phyloP scores from a whole-genome alignment of 108 stramenopile species.

The Phaeodactylum tricornutum region DNA sequence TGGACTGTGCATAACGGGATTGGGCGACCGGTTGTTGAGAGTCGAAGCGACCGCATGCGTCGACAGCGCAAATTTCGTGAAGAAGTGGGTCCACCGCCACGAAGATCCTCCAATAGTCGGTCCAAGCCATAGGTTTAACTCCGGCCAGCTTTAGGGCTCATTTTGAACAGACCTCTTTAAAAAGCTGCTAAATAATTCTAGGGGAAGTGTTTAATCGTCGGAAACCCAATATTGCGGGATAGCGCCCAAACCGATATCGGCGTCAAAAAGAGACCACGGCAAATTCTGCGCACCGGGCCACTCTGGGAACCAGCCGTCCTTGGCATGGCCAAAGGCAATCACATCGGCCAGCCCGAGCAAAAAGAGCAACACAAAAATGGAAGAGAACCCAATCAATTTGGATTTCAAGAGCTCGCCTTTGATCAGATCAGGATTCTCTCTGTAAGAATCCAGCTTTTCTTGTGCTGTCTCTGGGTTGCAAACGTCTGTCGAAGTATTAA shows the following conservation, averaged over 20 bases:
- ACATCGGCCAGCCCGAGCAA: slow-evolving; percentile 49
- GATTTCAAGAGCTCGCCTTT: slow-evolving; percentile 32
- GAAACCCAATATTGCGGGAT: slow-evolving; percentile 3
- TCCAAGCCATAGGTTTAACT: no score
- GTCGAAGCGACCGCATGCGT: slow-evolving; percentile 6
- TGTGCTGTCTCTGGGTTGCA: slow-evolving; percentile 47
- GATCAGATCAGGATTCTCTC: slow-evolving; percentile 22
- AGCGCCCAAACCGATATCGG: background rate
- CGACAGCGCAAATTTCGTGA: no score
- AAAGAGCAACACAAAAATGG: slow-evolving; percentile 44
- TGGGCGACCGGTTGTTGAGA: slow-evolving; percentile 33
- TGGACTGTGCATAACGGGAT: slow-evolving; percentile 55
- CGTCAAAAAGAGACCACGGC: slow-evolving; percentile 1
- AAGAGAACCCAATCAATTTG: slow-evolving; percentile 38
- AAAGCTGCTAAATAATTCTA: no score
- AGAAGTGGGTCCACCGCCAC: no score
- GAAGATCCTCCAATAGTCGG: no score
- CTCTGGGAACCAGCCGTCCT: slow-evolving; percentile 28
- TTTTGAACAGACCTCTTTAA: no score
- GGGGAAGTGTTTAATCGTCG: no score
- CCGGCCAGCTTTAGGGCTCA: no score
- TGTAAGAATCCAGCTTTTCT: slow-evolving; percentile 37
- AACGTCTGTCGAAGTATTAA: slow-evolving; percentile 36
- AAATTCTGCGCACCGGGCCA: slow-evolving; percentile 12
- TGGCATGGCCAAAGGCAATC: slow-evolving; percentile 21